Percentiles rank a stretch among this genome's conserved stretches.
phyloP scores from a whole-genome alignment of 108 stramenopile genomes.

The Discostella stelligeroides region DNA sequence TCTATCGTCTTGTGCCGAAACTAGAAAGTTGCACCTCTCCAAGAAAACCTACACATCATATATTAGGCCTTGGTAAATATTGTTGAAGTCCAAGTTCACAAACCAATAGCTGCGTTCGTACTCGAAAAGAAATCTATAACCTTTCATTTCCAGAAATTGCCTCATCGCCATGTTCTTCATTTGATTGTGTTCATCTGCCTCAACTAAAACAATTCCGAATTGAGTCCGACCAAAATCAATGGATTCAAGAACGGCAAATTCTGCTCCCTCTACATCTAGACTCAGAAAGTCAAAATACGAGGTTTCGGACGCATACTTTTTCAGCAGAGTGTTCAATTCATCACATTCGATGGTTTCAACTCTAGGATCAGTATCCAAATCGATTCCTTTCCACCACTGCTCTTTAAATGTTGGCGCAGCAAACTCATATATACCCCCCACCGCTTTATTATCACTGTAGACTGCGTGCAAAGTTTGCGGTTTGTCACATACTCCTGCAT shows the following conservation, averaged over 20 bases:
- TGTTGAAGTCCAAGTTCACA: background rate
- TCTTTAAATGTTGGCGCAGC: background rate
- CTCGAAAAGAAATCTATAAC: background rate
- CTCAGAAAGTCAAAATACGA: conserved; percentile 14
- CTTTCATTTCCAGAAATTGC: conserved; percentile 3
- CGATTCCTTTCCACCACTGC: background rate
- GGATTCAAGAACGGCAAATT: conserved; percentile 1
- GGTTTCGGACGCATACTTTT: background rate
- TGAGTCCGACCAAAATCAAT: conserved; percentile 13
- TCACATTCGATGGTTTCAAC: background rate
- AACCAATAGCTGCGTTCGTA: conserved; percentile 1
- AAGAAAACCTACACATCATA: no score
- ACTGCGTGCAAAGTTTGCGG: background rate
- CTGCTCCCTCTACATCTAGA: conserved; percentile 23
- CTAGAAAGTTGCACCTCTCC: no score
- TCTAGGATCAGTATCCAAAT: background rate
- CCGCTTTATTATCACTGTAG: background rate
- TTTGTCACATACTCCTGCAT: conserved; percentile 21
- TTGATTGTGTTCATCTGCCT: background rate
- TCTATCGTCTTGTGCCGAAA: no score
- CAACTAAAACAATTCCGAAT: conserved; percentile 23
- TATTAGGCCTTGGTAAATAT: background rate
- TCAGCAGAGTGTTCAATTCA: background rate
- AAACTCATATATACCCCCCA: conserved; percentile 1
- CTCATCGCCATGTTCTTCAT: background rate